Conservation (phyloP, 306 rosid genomes). For the Pterocarpus macrocarpus region DNA sequence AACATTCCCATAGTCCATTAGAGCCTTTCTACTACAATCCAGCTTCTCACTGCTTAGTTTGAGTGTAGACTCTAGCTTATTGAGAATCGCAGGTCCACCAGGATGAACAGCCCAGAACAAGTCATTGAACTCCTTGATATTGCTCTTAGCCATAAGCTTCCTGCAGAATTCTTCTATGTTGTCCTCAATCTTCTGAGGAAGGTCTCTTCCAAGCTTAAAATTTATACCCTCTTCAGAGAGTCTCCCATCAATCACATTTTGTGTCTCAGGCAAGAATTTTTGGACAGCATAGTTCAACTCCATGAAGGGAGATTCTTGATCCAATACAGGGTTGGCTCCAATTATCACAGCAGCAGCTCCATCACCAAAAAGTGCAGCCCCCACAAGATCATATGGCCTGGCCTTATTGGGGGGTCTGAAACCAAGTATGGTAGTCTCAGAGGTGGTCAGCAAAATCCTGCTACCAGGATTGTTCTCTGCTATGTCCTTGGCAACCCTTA, state of each 20-base stretch:
- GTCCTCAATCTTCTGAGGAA: constrained; percentile 91
- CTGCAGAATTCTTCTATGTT: constrained; percentile 87
- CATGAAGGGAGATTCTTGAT: constrained; percentile 81
- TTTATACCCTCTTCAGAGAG: constrained; percentile 89
- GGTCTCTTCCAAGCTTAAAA: constrained; percentile 91
- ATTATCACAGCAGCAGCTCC: constrained; percentile 91
- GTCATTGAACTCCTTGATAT: constrained; percentile 63
- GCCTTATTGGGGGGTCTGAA: constrained; percentile 84
- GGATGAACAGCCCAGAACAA: constrained; percentile 98
- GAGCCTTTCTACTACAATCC: constrained; percentile 80
- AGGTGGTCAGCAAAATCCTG: constrained; percentile 75
- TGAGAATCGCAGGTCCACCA: constrained; percentile 92
- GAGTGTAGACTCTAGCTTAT: constrained; percentile 68
- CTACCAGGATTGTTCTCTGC: constrained; percentile 97
- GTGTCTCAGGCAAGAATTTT: constrained; percentile 82
- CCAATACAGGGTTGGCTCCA: constrained; percentile 68
- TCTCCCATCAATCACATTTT: constrained; percentile 78
- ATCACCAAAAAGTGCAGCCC: constrained; percentile 98
- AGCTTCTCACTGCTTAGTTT: constrained; percentile 69
- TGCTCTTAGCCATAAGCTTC: constrained; percentile 64
- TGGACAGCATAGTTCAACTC: constrained; percentile 81
- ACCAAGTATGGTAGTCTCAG: constrained; percentile 94
- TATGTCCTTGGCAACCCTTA: constrained; percentile 92
- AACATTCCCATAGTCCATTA: constrained; percentile 90
- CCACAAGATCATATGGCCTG: constrained; percentile 93